These are phyloP conservation scores for Atalantia buxifolia DNA, from an alignment of 345 rosid genomes.

Conservation along the genomic window DNA sequence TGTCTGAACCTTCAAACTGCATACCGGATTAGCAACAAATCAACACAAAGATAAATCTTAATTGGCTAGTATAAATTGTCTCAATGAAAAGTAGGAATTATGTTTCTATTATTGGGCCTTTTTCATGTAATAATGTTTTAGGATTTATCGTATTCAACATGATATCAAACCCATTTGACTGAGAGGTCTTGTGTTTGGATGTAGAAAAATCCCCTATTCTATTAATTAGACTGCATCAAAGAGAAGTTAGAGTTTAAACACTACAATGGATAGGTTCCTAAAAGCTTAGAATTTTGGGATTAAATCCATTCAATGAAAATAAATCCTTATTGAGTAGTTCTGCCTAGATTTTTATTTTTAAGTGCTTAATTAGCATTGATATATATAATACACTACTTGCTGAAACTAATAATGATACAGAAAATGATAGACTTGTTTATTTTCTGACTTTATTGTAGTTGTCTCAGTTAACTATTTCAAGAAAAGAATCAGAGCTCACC, in stretches of 20 bases:
- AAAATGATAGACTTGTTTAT: not conserved
- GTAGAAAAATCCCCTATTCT: not conserved
- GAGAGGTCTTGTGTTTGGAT: not conserved
- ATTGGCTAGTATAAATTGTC: not conserved
- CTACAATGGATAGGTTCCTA: not conserved
- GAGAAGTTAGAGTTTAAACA: not conserved
- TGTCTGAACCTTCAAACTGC: conserved; percentile 76
- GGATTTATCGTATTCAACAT: not conserved
- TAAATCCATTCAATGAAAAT: not conserved
- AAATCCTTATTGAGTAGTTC: not conserved
- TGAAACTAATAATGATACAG: not conserved
- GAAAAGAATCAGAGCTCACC: conserved; percentile 38
- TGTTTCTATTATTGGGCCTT: not conserved
- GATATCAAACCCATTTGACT: not conserved
- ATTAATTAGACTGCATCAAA: not conserved
- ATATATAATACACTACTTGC: not conserved
- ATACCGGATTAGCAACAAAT: conserved; percentile 4
- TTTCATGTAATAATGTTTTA: not conserved
- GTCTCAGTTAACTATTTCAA: not conserved
- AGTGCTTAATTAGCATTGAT: not conserved
- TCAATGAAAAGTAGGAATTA: not conserved
- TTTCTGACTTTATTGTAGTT: not conserved
- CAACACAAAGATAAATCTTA: not conserved
- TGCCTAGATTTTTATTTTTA: not conserved
- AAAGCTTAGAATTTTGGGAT: not conserved